phyloP scores from a whole-genome alignment of 805 yeast genomes.

The Pichia ethanolica region DNA sequence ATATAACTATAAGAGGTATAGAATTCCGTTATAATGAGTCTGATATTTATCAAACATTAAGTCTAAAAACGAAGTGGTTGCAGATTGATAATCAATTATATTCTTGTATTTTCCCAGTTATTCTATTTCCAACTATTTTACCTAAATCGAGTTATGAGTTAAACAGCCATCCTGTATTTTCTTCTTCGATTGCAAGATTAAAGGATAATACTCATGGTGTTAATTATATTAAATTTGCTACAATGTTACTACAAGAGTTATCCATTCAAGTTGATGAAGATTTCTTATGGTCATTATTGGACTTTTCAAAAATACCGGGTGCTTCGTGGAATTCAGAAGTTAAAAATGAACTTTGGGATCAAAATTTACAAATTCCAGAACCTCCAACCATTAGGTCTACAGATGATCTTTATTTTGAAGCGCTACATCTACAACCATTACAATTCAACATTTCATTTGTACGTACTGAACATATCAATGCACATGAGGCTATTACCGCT shows the following conservation, averaged over 20 bases:
- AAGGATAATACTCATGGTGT: conserved; percentile 92
- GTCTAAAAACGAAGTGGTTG: conserved; percentile 84
- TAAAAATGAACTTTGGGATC: conserved; percentile 48
- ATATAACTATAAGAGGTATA: conserved; percentile 73
- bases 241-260: conserved; percentile 81
- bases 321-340: conserved; percentile 56
- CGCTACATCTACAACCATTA: conserved; percentile 86
- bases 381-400: conserved; percentile 46
- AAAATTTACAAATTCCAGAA: conserved; percentile 57
- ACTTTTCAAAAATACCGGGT: conserved; percentile 74
- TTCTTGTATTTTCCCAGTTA: conserved; percentile 82
- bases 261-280: conserved; percentile 93
- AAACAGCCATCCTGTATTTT: conserved; percentile 83
- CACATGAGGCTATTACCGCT: conserved; percentile 48
- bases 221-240: conserved; percentile 82
- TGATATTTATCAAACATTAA: conserved; percentile 71
- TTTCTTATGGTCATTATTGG: conserved; percentile 72
- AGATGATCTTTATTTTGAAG: conserved; percentile 84
- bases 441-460: conserved; percentile 85
- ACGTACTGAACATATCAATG: conserved; percentile 66
- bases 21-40: conserved; percentile 79
- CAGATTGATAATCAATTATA: conserved; percentile 89
- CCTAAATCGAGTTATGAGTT: conserved; percentile 80
- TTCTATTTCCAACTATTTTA: conserved; percentile 82
- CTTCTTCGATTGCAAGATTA: conserved; percentile 75